phyloP scores from a whole-genome alignment of 2,329 filamentous ascomycete species.

The Claviceps sp. region DNA sequence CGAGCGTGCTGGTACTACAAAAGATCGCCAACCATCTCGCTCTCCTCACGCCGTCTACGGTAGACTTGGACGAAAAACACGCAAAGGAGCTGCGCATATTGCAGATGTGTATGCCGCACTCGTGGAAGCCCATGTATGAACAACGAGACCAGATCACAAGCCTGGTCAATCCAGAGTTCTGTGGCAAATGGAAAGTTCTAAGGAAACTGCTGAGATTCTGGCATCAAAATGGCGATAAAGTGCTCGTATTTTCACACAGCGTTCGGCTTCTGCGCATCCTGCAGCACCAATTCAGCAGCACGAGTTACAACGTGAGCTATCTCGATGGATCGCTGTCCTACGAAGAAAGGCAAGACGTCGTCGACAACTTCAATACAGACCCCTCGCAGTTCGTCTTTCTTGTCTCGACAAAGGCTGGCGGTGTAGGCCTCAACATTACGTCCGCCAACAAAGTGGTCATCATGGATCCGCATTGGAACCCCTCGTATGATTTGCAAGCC shows the following conservation, averaged over 20 bases:
- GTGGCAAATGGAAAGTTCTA: constrained; percentile 91
- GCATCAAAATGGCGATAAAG: constrained; percentile 83
- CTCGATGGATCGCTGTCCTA: constrained; percentile 76
- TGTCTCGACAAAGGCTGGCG: constrained; percentile 86
- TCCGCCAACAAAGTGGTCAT: constrained; percentile 97
- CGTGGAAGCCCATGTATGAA: constrained; percentile 61
- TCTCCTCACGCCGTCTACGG: constrained; percentile 58
- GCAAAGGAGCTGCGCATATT: constrained; percentile 64
- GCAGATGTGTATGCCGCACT: constrained; percentile 57
- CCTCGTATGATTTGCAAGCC: constrained; percentile 83
- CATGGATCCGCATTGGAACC: constrained; percentile 96
- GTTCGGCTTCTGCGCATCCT: constrained; percentile 76
- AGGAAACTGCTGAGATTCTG: constrained; percentile 80
- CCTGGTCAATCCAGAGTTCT: constrained; percentile 79
- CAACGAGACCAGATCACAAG: constrained; percentile 67
- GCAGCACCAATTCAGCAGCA: constrained; percentile 73
- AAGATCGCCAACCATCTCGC: constrained; percentile 91
- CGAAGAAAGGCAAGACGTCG: constrained; percentile 66
- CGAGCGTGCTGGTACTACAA: constrained; percentile 66
- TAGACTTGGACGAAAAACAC: constrained; percentile 58
- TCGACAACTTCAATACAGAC: constrained; percentile 86
- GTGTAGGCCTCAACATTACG: constrained; percentile 90
- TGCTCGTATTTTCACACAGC: constrained; percentile 88
- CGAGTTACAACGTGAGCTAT: constrained; percentile 82
- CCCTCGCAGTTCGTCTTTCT: constrained; percentile 84